Evolutionary conservation across 2,329 filamentous ascomycete genomes (phyloP).

Genomic region (Pseudocercospora crystallina): DNA sequence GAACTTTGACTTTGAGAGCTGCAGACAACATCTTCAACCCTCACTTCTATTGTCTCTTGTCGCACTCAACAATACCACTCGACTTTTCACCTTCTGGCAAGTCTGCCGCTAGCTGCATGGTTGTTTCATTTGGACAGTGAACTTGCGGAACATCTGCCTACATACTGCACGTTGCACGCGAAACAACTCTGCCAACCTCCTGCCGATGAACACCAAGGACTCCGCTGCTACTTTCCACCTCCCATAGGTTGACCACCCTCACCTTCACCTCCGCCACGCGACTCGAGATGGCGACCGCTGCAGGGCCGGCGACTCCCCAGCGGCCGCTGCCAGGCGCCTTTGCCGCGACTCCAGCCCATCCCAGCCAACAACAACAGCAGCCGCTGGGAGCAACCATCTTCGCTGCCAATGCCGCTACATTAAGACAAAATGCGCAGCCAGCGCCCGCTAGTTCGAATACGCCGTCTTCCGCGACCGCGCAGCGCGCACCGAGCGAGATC

Average conservation of each 20-base stretch:
- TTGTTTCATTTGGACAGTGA: too few relatives aligned
- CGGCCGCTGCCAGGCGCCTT: slow-evolving; percentile 74
- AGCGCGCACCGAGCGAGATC: slow-evolving; percentile 52
- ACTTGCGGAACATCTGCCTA: background rate
- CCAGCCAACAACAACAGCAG: slow-evolving; percentile 11
- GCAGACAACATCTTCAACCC: too few relatives aligned
- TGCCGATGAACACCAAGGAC: background rate
- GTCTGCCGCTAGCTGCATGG: too few relatives aligned
- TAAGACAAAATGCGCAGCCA: slow-evolving; percentile 28
- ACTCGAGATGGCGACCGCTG: slow-evolving; percentile 30
- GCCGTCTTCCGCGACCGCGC: slow-evolving; percentile 11
- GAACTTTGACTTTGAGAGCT: background rate
- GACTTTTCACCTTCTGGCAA: too few relatives aligned
- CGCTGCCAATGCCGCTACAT: slow-evolving; percentile 30
- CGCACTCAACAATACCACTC: too few relatives aligned
- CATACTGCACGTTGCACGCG: background rate
- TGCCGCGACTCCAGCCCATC: slow-evolving; percentile 67
- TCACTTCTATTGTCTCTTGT: too few relatives aligned
- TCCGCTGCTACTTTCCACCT: background rate
- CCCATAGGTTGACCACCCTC: background rate
- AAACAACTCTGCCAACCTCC: background rate
- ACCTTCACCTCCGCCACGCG: background rate
- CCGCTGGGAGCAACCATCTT: slow-evolving; percentile 30
- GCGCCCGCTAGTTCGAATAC: slow-evolving; percentile 14
- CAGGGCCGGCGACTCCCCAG: slow-evolving; percentile 57